Conservation (phyloP, 768 basidiomycete species). For the Naganishia antarctica region DNA sequence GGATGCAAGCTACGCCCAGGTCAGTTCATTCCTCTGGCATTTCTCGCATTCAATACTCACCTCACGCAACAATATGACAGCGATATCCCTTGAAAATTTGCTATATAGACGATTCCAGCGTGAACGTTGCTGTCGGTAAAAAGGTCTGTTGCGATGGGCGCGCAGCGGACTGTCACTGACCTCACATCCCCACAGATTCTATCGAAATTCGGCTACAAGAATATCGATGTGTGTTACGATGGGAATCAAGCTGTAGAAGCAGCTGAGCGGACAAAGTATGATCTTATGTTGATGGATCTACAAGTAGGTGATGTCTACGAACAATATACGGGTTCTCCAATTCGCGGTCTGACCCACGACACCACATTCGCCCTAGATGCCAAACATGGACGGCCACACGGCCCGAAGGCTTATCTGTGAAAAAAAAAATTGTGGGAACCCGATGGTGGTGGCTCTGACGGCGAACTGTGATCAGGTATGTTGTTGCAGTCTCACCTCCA, state of each 20-base stretch:
- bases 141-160: conserved; percentile 23
- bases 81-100: conserved; percentile 34
- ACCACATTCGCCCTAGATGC: conserved; percentile 22
- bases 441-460: conserved; percentile 23
- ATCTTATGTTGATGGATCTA: conserved; percentile 46
- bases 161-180: not conserved
- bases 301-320: not conserved
- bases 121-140: conserved; percentile 36
- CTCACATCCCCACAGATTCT: not conserved
- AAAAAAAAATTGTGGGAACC: not conserved
- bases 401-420: not conserved
- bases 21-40: not conserved
- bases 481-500: not conserved
- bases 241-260: conserved; percentile 35
- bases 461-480: conserved; percentile 24
- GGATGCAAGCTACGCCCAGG: conserved; percentile 17
- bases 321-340: no score
- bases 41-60: not conserved
- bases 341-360: not conserved
- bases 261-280: conserved; percentile 37
- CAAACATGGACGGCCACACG: conserved; percentile 25
- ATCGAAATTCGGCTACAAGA: not conserved
- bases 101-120: conserved; percentile 39
- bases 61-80: not conserved
- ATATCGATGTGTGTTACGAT: conserved; percentile 6